These are phyloP conservation scores for Paraconiothyrium sp. DNA, from an alignment of 2,329 filamentous ascomycete genomes.

Conservation along the genomic window DNA sequence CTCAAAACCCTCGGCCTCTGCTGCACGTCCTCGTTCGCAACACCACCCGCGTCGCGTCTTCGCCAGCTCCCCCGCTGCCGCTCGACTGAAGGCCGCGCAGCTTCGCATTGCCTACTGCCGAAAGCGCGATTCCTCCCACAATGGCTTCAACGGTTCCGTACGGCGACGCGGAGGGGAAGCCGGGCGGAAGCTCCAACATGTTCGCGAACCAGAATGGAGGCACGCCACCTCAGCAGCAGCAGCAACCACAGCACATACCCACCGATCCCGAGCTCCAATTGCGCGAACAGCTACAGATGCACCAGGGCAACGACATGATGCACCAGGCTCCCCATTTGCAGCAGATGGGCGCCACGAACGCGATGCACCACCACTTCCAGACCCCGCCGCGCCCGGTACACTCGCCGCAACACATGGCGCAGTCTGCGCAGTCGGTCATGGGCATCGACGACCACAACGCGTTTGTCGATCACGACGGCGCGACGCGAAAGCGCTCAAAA, in stretches of 20 bases:
- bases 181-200: constrained; percentile 43
- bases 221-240: constrained; percentile 43
- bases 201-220: constrained; percentile 48
- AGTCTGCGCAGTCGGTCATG: constrained; percentile 52
- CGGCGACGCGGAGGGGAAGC: constrained; percentile 45
- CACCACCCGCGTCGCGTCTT: constrained; percentile 32
- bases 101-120: constrained; percentile 17
- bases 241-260: constrained; percentile 39
- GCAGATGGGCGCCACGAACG: constrained; percentile 37
- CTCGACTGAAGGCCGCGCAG: constrained; percentile 20
- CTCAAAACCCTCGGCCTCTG: constrained; percentile 40
- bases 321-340: constrained; percentile 38
- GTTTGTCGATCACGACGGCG: constrained; percentile 47
- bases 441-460: constrained; percentile 46
- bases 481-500: constrained; percentile 50
- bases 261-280: constrained; percentile 46
- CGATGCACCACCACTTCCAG: constrained; percentile 47
- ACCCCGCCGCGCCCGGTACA: constrained; percentile 46
- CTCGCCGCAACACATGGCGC: constrained; percentile 52
- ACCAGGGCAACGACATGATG: constrained; percentile 44
- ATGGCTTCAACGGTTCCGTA: constrained; percentile 45
- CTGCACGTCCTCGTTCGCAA: constrained; percentile 30
- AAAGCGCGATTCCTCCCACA: constrained; percentile 26
- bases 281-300: constrained; percentile 48
- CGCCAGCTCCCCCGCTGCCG: constrained; percentile 16